Evolutionary conservation across 2,329 filamentous ascomycete genomes (phyloP).

Genomic region (Pseudofabraea citricarpa): DNA sequence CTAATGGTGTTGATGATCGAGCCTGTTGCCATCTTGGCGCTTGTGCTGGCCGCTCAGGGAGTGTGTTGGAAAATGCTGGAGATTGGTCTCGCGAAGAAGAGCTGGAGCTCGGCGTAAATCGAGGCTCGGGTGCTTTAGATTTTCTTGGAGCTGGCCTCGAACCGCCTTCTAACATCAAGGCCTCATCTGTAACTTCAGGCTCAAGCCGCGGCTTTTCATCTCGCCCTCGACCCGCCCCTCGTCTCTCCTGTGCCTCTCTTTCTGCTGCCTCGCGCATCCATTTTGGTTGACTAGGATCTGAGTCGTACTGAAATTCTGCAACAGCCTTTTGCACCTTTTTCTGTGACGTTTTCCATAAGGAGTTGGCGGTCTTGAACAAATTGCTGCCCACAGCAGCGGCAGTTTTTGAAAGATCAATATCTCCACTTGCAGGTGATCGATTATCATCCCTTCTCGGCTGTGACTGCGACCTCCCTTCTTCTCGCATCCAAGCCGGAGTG

Average conservation of each 20-base stretch:
- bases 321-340: conserved; percentile 92
- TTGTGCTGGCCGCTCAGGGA: conserved; percentile 37
- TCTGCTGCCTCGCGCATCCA: conserved; percentile 79
- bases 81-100: conserved; percentile 41
- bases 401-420: conserved; percentile 73
- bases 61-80: conserved; percentile 39
- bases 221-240: conserved; percentile 23
- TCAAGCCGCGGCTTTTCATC: conserved; percentile 13
- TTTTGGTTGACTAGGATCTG: conserved; percentile 75
- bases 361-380: conserved; percentile 90
- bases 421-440: conserved; percentile 49
- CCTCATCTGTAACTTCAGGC: conserved; percentile 60
- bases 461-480: conserved; percentile 42
- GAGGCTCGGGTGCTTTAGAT: conserved; percentile 19
- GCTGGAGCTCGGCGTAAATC: conserved; percentile 15
- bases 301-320: conserved; percentile 73
- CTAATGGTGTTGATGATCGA: conserved; percentile 34
- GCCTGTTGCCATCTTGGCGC: conserved; percentile 57
- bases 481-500: conserved; percentile 59
- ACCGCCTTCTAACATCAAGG: conserved; percentile 71
- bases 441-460: conserved; percentile 45
- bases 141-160: conserved; percentile 45
- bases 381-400: conserved; percentile 79
- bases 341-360: conserved; percentile 88
- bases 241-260: conserved; percentile 31